Percentiles rank a stretch among this genome's conserved stretches.
phyloP scores from a whole-genome alignment of 2,329 filamentous ascomycete genomes.

The Harringtonia lauricola region DNA sequence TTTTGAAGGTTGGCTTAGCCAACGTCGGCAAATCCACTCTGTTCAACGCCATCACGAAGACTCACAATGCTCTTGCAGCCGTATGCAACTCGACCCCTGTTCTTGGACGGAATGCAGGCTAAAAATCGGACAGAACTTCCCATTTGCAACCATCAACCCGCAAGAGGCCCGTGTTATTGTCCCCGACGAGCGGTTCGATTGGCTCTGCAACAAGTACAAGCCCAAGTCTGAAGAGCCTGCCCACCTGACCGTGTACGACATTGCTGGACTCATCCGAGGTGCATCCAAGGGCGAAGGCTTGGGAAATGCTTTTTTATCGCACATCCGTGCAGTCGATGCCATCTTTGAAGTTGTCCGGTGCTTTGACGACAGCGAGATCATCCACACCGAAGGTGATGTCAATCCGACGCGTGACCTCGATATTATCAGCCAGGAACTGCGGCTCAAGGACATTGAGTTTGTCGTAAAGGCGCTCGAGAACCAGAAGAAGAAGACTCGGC shows the following conservation, averaged over 20 bases:
- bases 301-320: conserved; percentile 94
- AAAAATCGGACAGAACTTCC: conserved; percentile 62
- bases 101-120: neutral
- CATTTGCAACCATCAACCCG: conserved; percentile 96
- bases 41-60: conserved; percentile 99
- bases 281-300: conserved; percentile 96
- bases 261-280: conserved; percentile 89
- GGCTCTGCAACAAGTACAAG: conserved; percentile 92
- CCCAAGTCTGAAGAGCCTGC: conserved; percentile 96
- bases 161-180: conserved; percentile 97
- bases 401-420: conserved; percentile 88
- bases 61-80: conserved; percentile 91
- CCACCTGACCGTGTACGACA: conserved; percentile 97
- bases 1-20: conserved; percentile 79
- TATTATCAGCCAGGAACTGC: conserved; percentile 93
- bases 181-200: conserved; percentile 91
- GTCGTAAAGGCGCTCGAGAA: conserved; percentile 89
- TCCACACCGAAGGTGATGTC: conserved; percentile 98
- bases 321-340: conserved; percentile 95
- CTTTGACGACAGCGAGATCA: conserved; percentile 99
- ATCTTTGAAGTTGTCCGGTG: conserved; percentile 96
- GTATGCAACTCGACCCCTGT: conserved; percentile 30
- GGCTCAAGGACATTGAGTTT: conserved; percentile 98
- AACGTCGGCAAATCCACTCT: conserved; percentile 99
- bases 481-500: conserved; percentile 85